Conservation (phyloP, 768 basidiomycete species). For the Chiua virens region DNA sequence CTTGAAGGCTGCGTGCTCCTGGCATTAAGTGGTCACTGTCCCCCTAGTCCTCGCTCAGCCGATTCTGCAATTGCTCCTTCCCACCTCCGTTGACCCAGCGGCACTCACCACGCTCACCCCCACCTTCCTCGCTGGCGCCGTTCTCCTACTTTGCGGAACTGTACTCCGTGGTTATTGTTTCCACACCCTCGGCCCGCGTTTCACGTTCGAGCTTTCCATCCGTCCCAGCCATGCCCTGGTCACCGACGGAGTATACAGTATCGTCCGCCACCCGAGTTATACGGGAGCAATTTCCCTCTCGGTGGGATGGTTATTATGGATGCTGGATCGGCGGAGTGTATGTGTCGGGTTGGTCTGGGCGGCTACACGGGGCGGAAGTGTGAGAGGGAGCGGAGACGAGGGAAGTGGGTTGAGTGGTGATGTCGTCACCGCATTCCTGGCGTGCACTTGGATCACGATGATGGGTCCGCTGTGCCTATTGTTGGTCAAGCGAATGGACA, state of each 20-base stretch:
- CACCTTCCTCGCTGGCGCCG: slow-evolving; percentile 7
- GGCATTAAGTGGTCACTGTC: slow-evolving; percentile 1
- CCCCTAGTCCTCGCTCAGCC: slow-evolving; percentile 1
- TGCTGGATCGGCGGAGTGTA: slow-evolving; percentile 2
- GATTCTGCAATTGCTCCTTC: not conserved
- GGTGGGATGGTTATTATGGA: slow-evolving; percentile 2
- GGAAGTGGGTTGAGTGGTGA: no score
- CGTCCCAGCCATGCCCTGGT: slow-evolving; percentile 23
- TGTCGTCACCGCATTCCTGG: not conserved
- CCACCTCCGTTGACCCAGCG: not conserved
- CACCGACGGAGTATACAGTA: slow-evolving; percentile 24
- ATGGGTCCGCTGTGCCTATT: not conserved
- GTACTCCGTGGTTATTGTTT: slow-evolving; percentile 19
- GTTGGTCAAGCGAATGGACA: slow-evolving; percentile 18
- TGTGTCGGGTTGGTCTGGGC: not conserved
- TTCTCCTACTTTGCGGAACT: slow-evolving; percentile 5
- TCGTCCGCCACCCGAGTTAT: slow-evolving; percentile 35
- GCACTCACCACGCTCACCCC: slow-evolving; percentile 10
- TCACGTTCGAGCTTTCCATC: slow-evolving; percentile 29
- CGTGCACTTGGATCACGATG: not conserved
- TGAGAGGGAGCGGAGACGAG: not conserved
- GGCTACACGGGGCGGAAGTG: no score
- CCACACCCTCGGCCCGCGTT: slow-evolving; percentile 20
- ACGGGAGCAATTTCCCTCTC: not conserved
- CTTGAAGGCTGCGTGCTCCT: slow-evolving; percentile 6